Percentiles rank a stretch among this genome's conserved stretches.
Conservation (phyloP, 2,329 filamentous ascomycete species). For the Colletotrichum liriopes region DNA sequence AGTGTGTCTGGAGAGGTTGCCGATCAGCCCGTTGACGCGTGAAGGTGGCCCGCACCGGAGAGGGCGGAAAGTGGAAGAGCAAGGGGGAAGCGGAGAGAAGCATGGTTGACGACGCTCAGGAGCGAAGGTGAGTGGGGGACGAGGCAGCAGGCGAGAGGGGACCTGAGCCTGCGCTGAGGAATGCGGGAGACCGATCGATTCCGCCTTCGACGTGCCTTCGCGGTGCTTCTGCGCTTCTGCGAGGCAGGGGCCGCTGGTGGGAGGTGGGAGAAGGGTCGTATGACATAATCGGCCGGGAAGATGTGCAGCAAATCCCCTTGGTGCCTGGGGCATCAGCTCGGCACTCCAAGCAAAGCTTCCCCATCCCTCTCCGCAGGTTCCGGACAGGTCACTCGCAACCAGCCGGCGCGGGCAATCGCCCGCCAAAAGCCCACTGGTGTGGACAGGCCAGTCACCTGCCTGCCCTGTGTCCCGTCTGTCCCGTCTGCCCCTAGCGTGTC, state of each 20-base stretch:
- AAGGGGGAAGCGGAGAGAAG: background rate
- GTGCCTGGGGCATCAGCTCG: slow-evolving; percentile 11
- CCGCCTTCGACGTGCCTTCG: slow-evolving; percentile 1
- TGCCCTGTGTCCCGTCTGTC: slow-evolving; percentile 11
- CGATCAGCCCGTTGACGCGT: slow-evolving; percentile 4
- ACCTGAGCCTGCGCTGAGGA: slow-evolving; percentile 13
- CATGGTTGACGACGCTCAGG: background rate
- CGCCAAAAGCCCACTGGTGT: background rate
- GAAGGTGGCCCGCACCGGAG: slow-evolving; percentile 1
- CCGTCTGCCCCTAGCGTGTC: slow-evolving; percentile 7
- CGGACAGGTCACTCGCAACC: slow-evolving; percentile 24
- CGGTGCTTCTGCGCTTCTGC: slow-evolving; percentile 18
- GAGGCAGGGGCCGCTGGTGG: background rate
- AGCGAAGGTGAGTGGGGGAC: slow-evolving; percentile 13
- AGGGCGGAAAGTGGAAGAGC: slow-evolving; percentile 3
- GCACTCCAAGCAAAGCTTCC: background rate
- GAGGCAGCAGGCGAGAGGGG: background rate
- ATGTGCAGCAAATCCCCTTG: background rate
- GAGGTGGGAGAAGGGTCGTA: slow-evolving; percentile 11
- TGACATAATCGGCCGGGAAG: slow-evolving; percentile 33
- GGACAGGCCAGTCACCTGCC: slow-evolving; percentile 30
- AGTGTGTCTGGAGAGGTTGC: background rate
- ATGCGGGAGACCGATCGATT: slow-evolving; percentile 23
- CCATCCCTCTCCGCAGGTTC: slow-evolving; percentile 35
- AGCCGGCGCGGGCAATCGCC: background rate